Percentiles rank a stretch among this genome's conserved stretches.
phyloP scores from a whole-genome alignment of 108 stramenopile species.

The Cyclotella kingstonii region DNA sequence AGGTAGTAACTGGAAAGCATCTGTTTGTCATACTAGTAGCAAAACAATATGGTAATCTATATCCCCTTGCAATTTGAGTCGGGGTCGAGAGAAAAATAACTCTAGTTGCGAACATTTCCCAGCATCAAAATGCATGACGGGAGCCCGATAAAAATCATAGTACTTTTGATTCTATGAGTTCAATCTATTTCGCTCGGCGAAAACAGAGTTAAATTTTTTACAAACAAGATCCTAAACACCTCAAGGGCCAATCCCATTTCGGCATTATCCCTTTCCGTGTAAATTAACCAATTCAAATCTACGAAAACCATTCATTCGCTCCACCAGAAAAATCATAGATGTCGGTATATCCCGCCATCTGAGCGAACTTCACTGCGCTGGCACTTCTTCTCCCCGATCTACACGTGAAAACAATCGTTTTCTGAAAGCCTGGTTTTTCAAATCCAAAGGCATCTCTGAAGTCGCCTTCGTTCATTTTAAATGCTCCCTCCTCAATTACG shows the following conservation, averaged over 20 bases:
- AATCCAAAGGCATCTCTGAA: constrained; percentile 71
- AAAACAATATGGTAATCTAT: not conserved
- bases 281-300: too few relatives aligned
- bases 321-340: constrained; percentile 53
- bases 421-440: constrained; percentile 60
- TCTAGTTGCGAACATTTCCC: too few relatives aligned
- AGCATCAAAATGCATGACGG: too few relatives aligned
- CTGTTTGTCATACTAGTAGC: not conserved
- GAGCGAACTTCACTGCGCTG: constrained; percentile 55
- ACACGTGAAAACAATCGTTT: constrained; percentile 71
- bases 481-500: constrained; percentile 52
- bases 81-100: too few relatives aligned
- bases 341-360: constrained; percentile 61
- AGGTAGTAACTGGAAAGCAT: constrained; percentile 23
- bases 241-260: too few relatives aligned
- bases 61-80: too few relatives aligned
- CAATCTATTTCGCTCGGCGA: too few relatives aligned
- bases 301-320: constrained; percentile 63
- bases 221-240: too few relatives aligned
- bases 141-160: too few relatives aligned
- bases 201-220: too few relatives aligned
- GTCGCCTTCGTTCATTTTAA: constrained; percentile 59
- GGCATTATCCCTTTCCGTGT: too few relatives aligned
- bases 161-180: too few relatives aligned
- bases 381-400: constrained; percentile 59